Base-by-base conservation (phyloP, 129 eudicot genomes). In the Flaveria ramosissima region DNA sequence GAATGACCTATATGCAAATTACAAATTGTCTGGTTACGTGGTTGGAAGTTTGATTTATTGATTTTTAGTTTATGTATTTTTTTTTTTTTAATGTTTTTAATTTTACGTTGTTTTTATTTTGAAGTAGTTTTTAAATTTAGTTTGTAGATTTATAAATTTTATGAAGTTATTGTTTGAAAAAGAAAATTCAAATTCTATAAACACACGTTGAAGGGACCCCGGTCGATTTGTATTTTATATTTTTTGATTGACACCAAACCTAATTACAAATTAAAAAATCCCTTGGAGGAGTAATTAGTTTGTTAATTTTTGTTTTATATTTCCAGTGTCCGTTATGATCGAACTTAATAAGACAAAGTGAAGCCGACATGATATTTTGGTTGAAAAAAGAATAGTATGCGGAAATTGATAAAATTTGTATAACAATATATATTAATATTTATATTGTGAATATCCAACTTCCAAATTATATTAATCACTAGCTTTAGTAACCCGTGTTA, bases 351-450 rank as follows among this genome's bases (percentile, higher is more conserved):
- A 14, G 57, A 51, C 21, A 51, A n/a, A 51, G 17, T 51, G 8
- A 51, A 51, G 57, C 57, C 57, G 57, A 51, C 57, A 51, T 51
- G 57, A 51, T 51, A 51, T 51, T 51, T 51, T 51, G 57, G 57
- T 51, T 51, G 57, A 51, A 51, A 51, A 14, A 14, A 32, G 39
- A 43, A 43, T 51, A 51, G 14, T 51, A 1, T 16, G 57, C 1
- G 47, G 12, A 43, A 43, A 43, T 43, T 43, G 9, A 43, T 43
- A 43, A 43, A 7, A 43, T 9, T 7, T 7, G 12, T 43, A 1
- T 43, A 32, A 32, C 7, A 32, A 32, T 43, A 8, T 43, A 43
- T 9, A 10, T 9, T 43, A 2, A 43, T 9, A 9, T 43, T 43
- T 43, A 13, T 36, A 6, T 36, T 5, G 1, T 36, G 41, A 36